phyloP scores from a whole-genome alignment of 2,329 filamentous ascomycete genomes.

The Diaporthe sp. region DNA sequence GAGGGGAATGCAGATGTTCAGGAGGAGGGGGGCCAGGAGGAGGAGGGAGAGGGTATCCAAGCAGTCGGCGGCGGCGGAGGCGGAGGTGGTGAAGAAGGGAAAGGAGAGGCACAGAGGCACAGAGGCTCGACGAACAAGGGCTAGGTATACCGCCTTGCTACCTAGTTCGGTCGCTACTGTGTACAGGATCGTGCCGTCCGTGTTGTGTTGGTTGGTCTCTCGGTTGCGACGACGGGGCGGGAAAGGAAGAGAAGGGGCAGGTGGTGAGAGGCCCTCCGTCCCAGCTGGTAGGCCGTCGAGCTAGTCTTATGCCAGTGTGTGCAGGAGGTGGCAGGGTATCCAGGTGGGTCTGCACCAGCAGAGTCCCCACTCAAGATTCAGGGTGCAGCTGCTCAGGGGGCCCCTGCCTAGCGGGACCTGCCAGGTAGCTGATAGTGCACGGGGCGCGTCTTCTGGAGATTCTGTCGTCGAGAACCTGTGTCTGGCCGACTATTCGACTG shows the following conservation, averaged over 20 bases:
- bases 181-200: slow-evolving; percentile 27
- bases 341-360: slow-evolving; percentile 17
- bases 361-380: slow-evolving; percentile 26
- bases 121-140: slow-evolving; percentile 25
- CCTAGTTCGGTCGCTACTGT: slow-evolving; percentile 12
- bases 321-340: slow-evolving; percentile 34
- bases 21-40: not conserved
- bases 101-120: slow-evolving; percentile 7
- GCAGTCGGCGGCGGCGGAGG: slow-evolving; percentile 19
- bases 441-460: slow-evolving; percentile 37
- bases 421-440: slow-evolving; percentile 37
- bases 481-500: not conserved
- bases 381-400: slow-evolving; percentile 17
- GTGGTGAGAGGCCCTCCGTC: slow-evolving; percentile 12
- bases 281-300: slow-evolving; percentile 38
- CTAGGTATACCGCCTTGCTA: slow-evolving; percentile 30
- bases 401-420: slow-evolving; percentile 34
- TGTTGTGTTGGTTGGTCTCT: slow-evolving; percentile 33
- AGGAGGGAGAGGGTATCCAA: not conserved
- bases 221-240: slow-evolving; percentile 29
- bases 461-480: slow-evolving; percentile 7
- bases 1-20: not conserved
- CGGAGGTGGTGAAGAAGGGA: slow-evolving; percentile 7
- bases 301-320: slow-evolving; percentile 41
- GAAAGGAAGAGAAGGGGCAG: slow-evolving; percentile 33